phyloP scores from a whole-genome alignment of 257 asterid species.

The Nicotiana sylvestris region DNA sequence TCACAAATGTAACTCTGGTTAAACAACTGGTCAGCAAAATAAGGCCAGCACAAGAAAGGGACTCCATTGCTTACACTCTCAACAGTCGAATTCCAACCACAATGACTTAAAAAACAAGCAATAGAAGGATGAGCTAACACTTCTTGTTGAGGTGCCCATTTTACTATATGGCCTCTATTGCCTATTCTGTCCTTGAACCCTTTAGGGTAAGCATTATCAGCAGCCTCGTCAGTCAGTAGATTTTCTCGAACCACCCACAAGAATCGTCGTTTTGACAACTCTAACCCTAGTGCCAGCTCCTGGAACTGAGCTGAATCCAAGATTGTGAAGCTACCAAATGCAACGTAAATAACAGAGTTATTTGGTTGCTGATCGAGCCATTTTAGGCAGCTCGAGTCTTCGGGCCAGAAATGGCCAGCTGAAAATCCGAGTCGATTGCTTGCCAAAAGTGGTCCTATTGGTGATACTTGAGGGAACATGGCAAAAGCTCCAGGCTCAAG shows the following conservation, averaged over 20 bases:
- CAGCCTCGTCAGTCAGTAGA: not conserved
- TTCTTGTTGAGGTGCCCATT: conserved; percentile 54
- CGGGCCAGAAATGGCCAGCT: conserved; percentile 46
- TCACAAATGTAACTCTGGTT: conserved; percentile 46
- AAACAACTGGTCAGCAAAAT: conserved; percentile 45
- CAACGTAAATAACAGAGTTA: conserved; percentile 41
- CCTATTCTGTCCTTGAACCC: conserved; percentile 39
- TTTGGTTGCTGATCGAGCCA: conserved; percentile 55
- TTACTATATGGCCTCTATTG: conserved; percentile 25
- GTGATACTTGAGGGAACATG: conserved; percentile 18
- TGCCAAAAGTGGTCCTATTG: conserved; percentile 53
- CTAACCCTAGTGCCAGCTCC: conserved; percentile 56
- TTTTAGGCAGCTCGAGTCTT: conserved; percentile 32
- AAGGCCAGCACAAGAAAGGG: conserved; percentile 63
- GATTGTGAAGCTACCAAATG: conserved; percentile 55
- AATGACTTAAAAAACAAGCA: conserved; percentile 52
- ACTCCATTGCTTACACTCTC: conserved; percentile 48
- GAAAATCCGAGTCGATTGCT: conserved; percentile 41
- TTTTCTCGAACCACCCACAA: conserved; percentile 54
- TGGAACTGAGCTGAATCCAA: conserved; percentile 40
- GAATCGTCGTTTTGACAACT: conserved; percentile 34
- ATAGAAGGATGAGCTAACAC: conserved; percentile 47
- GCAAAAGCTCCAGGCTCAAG: conserved; percentile 43
- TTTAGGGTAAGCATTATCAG: conserved; percentile 24
- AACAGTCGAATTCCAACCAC: conserved; percentile 60